Base-by-base conservation (phyloP, 345 rosid species). In the Populus ilicifolia region DNA sequence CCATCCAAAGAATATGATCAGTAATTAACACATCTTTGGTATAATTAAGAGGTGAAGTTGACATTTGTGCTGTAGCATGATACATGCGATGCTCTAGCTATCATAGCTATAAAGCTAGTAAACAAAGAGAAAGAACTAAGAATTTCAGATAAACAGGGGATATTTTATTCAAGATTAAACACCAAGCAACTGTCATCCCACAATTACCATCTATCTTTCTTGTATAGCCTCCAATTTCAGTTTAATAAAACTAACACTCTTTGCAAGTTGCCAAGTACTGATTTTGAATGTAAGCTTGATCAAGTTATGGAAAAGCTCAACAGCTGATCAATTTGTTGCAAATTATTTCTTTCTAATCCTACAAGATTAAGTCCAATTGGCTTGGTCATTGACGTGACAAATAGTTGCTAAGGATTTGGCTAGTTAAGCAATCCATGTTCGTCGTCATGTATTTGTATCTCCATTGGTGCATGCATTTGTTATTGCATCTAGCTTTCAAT, bases 331-430 rank as follows among this genome's bases (percentile, higher is more conserved):
- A 63, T 63, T n/a, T 64, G 5, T 65, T 33, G 11, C 20, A 2
- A 74, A 23, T 18, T 16, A 10, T 23, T 74, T 30, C 77, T 64
- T 64, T 59, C 61, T 65, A 64, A 64, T 75, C 21, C 67, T 69
- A 23, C n/a, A 46, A 23, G 30, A 21, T 21, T 25, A 2, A 11
- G n/a, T 13, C 50, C 36, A 72, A 30, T 72, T 59, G 75, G 29
- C 68, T 61, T 46, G 62, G 61, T 18, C 10, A 65, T 29, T 4
- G 25, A 17, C 21, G 30, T 41, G 21, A 18, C 33, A 39, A 59
- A 73, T 59, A 61, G 52, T 9, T 59, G 50, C 38, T 7, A 2
- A 35, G 66, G 29, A 73, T 59, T 73, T 70, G 30, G 36, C 6
- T 73, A 14, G 8, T 14, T 21, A 3, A 14, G 14, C 13, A 30